Conservation (phyloP, 225 moss, liverwort and hornwort genomes). For the Marchantia paleacea region DNA sequence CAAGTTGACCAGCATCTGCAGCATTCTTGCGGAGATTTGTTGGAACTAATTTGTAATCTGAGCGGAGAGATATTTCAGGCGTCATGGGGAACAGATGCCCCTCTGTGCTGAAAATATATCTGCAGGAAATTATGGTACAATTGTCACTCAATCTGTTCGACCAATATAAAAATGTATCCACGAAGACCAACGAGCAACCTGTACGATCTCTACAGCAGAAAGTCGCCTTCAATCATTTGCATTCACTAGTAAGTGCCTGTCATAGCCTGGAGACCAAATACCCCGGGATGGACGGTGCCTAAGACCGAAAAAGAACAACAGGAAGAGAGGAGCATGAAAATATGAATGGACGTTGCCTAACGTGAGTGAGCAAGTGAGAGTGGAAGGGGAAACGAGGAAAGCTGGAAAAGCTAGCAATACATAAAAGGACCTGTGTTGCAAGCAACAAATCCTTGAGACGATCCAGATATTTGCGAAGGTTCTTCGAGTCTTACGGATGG, state of each 20-base stretch:
- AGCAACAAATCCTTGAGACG: background rate
- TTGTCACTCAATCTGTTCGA: no score
- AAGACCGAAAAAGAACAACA: no score
- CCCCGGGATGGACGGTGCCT: no score
- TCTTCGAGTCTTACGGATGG: conserved; percentile 53
- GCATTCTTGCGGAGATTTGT: conserved; percentile 48
- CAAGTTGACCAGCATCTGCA: conserved; percentile 24
- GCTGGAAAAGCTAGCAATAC: background rate
- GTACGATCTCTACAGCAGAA: no score
- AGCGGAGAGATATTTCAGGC: conserved; percentile 59
- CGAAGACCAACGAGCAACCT: no score
- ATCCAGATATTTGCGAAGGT: background rate
- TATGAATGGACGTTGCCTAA: no score
- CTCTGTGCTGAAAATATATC: conserved; percentile 93
- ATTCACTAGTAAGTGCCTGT: no score
- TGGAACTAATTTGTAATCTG: conserved; percentile 53
- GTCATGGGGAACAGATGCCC: conserved; percentile 90
- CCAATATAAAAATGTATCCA: no score
- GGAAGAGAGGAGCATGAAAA: no score
- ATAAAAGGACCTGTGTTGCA: background rate
- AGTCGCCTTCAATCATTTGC: no score
- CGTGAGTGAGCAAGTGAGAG: no score
- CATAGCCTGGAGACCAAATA: background rate
- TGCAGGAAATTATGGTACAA: conserved; percentile 18
- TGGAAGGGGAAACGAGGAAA: no score